Evolutionary conservation across 164 flowering plant species (phyloP), one percentile per base, ranked within the genome.

Genomic region (Nymphaea colorata): DNA sequence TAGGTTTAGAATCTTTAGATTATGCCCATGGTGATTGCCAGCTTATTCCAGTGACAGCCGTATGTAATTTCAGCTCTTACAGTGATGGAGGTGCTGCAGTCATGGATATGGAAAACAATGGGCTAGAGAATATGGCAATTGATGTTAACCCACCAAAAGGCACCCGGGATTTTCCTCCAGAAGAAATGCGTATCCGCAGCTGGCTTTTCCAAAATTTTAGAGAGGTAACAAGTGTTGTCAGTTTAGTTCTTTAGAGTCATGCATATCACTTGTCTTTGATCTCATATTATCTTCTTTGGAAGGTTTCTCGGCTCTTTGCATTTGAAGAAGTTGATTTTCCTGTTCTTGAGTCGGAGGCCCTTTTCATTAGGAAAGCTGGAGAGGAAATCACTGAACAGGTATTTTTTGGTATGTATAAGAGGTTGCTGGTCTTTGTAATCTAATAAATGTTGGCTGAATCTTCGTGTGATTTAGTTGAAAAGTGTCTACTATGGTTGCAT

Each of bases 141-240:
- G 98, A 94, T 67, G 93, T 89, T 16, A 91, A 89, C 79, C 98
- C 98, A 60, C 98, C 97, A 14, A 88, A 80, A 76, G 99, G 97
- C 14, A 94, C 99, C 17, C 77, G 99, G 14, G 99, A 91, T 74
- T 94, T 94, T 71, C 87, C 99, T 25, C 97, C 99, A 0, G 96
- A 91, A 62, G 99, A 94, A 4, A 89, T 94, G 96, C 87, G 99
- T 59, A 81, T 91, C n/a, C 86, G 97, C 60, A 89, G 68, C 72
- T 94, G 98, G 99, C 89, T 94, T 51, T 94, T 91, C 69, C 66
- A 77, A 51, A 73, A 90, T 70, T 94, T 94, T 78, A 81, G 82
- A 74, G 91, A 91, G 90, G 97, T 89, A 45, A 18, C 3, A 4
- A 15, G 36, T 25, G 55, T 47, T 47, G 55, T 57, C 41, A 15